Conservation (phyloP, 192 early-diverging fungal species). For the Podila epigama region DNA sequence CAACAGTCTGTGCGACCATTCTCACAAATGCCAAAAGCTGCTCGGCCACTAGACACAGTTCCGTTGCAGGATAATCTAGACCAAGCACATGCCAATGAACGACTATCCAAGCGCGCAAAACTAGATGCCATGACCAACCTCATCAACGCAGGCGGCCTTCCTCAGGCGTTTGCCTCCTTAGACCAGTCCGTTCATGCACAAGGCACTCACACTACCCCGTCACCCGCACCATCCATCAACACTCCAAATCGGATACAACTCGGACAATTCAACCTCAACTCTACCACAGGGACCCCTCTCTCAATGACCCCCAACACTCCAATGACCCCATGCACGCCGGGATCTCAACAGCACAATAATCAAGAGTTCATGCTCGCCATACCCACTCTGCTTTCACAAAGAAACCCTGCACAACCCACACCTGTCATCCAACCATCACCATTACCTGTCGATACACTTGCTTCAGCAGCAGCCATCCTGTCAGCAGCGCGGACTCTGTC, state of each 20-base stretch:
- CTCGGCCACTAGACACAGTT: background rate
- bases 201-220: background rate
- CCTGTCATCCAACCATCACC: no score
- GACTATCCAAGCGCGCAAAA: conserved; percentile 27
- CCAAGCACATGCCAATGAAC: conserved; percentile 4
- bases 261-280: conserved; percentile 20
- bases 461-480: background rate
- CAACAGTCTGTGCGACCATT: background rate
- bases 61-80: background rate
- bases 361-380: background rate
- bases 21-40: background rate
- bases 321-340: background rate
- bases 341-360: background rate
- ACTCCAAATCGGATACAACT: conserved; percentile 7
- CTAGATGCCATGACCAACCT: conserved; percentile 26
- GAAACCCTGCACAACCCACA: background rate
- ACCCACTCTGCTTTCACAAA: background rate
- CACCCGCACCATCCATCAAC: background rate
- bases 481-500: background rate
- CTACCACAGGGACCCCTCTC: background rate
- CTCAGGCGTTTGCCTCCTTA: background rate
- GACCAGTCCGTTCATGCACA: background rate
- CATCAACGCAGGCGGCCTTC: conserved; percentile 18
- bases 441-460: background rate
- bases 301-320: background rate